These are phyloP conservation scores for Diphasiastrum complanatum DNA, from an alignment of 83 land plant species.

Conservation along the genomic window DNA sequence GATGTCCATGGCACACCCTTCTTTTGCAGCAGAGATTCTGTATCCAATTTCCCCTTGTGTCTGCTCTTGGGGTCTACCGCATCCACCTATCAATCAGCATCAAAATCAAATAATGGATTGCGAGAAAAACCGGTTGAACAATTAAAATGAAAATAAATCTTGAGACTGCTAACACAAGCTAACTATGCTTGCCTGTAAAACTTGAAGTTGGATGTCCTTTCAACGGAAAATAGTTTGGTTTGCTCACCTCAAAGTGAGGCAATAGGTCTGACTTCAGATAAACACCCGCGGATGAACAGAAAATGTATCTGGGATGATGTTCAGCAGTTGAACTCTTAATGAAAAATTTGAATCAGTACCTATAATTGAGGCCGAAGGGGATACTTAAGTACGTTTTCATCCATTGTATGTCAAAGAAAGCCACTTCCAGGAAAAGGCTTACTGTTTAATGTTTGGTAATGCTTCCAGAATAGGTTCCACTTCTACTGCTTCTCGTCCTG, in stretches of 20 bases:
- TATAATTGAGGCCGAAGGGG: too few species aligned
- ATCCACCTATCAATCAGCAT: slow-evolving; percentile 45
- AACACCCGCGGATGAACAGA: slow-evolving; percentile 99
- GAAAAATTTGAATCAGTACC: too few species aligned
- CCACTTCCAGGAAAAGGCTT: too few species aligned
- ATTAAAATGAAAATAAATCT: too few species aligned
- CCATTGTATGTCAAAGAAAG: too few species aligned
- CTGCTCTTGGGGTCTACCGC: slow-evolving; percentile 98
- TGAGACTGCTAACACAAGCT: background rate
- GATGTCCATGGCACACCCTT: slow-evolving; percentile 89
- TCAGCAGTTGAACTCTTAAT: background rate
- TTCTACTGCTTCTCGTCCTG: slow-evolving; percentile 95
- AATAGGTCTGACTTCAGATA: slow-evolving; percentile 83
- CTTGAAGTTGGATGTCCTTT: background rate
- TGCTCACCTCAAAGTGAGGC: slow-evolving; percentile 88
- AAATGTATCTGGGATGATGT: slow-evolving; percentile 67
- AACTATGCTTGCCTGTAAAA: too few species aligned
- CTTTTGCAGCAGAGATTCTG: slow-evolving; percentile 65
- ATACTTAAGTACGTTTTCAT: too few species aligned
- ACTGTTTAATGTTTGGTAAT: slow-evolving; percentile 92
- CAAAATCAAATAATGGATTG: too few species aligned
- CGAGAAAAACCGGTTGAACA: too few species aligned
- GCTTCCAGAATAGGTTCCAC: slow-evolving; percentile 92
- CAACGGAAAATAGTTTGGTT: too few species aligned
- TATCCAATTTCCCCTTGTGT: slow-evolving; percentile 98